Evolutionary conservation across 75 land plant species (phyloP).

Genomic region (Adiantum capillusveneris): DNA sequence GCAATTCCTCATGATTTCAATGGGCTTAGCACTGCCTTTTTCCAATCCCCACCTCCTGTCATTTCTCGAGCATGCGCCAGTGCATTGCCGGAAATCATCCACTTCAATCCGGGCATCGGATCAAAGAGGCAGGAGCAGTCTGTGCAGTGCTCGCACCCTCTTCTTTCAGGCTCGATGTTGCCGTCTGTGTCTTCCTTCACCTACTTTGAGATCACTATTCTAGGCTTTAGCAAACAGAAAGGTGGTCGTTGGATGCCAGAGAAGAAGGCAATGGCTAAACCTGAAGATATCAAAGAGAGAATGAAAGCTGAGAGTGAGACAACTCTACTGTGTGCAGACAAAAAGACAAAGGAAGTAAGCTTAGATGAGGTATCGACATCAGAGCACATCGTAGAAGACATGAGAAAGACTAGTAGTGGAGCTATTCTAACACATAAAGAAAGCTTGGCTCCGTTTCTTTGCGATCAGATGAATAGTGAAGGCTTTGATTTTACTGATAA

Average conservation of each 20-base stretch:
- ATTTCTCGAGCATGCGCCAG: background rate
- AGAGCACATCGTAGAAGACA: too few relatives aligned
- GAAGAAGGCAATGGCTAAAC: background rate
- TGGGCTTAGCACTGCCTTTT: slow-evolving; percentile 18
- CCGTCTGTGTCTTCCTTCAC: background rate
- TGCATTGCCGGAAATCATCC: slow-evolving; percentile 8
- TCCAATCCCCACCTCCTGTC: slow-evolving; percentile 13
- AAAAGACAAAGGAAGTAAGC: too few relatives aligned
- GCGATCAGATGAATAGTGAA: too few relatives aligned
- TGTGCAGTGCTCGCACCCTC: slow-evolving; percentile 14
- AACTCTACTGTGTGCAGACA: too few relatives aligned
- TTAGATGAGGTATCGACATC: too few relatives aligned
- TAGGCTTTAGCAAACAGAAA: background rate
- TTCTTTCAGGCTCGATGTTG: background rate
- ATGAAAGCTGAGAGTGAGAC: too few relatives aligned
- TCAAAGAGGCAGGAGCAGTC: slow-evolving; percentile 5
- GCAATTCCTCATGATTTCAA: slow-evolving; percentile 9
- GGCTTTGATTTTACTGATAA: too few relatives aligned
- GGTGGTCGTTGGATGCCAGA: background rate
- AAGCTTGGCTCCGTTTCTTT: too few relatives aligned
- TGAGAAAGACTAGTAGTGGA: too few relatives aligned
- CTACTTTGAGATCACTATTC: background rate
- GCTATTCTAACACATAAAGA: too few relatives aligned
- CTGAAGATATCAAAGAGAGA: too few relatives aligned
- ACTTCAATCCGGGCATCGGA: slow-evolving; percentile 2